Evolutionary conservation across 768 basidiomycete genomes (phyloP), one percentile per base, ranked within the genome.

Genomic region (Boletus insuetus): DNA sequence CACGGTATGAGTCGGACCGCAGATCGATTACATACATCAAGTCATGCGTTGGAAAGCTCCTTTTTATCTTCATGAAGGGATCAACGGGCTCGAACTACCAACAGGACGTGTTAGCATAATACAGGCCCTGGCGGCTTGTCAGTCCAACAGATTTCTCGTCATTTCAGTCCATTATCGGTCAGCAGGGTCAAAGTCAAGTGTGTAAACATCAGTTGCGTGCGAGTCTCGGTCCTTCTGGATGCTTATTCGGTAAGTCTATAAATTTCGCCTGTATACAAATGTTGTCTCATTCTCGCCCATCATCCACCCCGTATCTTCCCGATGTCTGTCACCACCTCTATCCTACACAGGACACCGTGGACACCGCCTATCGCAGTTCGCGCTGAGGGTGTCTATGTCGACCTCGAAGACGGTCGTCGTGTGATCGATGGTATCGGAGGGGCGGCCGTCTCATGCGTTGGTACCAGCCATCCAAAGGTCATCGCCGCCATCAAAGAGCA

Each of bases 401-500:
- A 80, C 20, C 78, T 93, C 8, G 82, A 86, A 60, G 83, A 84
- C 69, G 92, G 91, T 0, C 76, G 74, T 49, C 79, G 73, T 53
- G 66, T 93, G 31, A 78, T 94, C 61, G 92, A 95, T 72, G 89
- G 80, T 8, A 84, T 90, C 43, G 93, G 93, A 43, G 93, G 92
- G 29, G 91, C 91, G 7, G 91, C 93, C 11, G 93, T 95, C 29
- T 70, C 84, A 12, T 91, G 87, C 68, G 68, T 95, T 42, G 93
- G 92, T 3, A 83, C 84, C 54, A 81, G 79, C 20, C 84, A 92
- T 64, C 88, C 87, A 3, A 80, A 78, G 55, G 88, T 93, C 34
- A 75, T 81, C 54, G 74, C 85, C 64, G 88, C 88, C 3, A 77
- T 94, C 51, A 89, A 91, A 68, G 82, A 90, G 53, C 91, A 94